These are phyloP conservation scores for Coniosporium tulheliwenetii DNA, from an alignment of 2,329 filamentous ascomycete genomes.

Conservation along the genomic window DNA sequence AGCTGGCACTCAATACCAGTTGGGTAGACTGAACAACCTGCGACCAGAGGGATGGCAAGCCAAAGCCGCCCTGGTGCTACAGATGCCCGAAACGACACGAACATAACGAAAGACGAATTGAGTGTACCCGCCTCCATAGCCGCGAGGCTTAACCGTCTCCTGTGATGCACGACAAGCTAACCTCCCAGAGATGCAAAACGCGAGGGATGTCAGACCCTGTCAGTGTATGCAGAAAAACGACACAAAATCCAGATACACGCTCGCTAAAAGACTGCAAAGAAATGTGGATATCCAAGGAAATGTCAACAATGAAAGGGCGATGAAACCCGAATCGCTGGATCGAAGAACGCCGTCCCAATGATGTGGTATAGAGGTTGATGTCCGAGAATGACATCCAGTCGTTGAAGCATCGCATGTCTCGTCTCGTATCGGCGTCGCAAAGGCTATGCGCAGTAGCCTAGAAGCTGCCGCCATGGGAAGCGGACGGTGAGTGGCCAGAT, in stretches of 20 bases:
- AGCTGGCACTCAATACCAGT: slow-evolving; percentile 3
- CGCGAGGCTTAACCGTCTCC: slow-evolving; percentile 26
- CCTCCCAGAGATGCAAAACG: slow-evolving; percentile 28
- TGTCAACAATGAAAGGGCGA: slow-evolving; percentile 20
- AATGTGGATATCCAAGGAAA: slow-evolving; percentile 27
- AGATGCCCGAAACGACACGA: slow-evolving; percentile 21
- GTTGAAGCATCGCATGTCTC: slow-evolving; percentile 25
- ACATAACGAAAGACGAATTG: slow-evolving; percentile 13
- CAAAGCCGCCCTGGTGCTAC: not conserved
- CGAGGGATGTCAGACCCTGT: slow-evolving; percentile 19
- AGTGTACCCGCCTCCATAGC: slow-evolving; percentile 24
- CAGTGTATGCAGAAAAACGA: slow-evolving; percentile 16
- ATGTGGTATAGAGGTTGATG: slow-evolving; percentile 22
- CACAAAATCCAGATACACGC: slow-evolving; percentile 18
- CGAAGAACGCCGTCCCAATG: slow-evolving; percentile 40
- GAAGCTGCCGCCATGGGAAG: slow-evolving; percentile 8
- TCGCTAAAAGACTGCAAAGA: slow-evolving; percentile 26
- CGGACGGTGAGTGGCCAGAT: slow-evolving; percentile 25
- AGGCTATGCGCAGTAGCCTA: slow-evolving; percentile 23
- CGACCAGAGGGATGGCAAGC: slow-evolving; percentile 1
- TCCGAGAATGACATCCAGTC: slow-evolving; percentile 18
- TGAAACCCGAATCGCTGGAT: slow-evolving; percentile 20
- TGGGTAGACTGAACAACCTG: slow-evolving; percentile 1
- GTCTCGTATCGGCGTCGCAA: slow-evolving; percentile 24
- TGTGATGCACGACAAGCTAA: slow-evolving; percentile 24